Percentiles rank a stretch among this genome's conserved stretches.
Conservation (phyloP, 2,329 filamentous ascomycete species). For the Botrytis hyacinthi region DNA sequence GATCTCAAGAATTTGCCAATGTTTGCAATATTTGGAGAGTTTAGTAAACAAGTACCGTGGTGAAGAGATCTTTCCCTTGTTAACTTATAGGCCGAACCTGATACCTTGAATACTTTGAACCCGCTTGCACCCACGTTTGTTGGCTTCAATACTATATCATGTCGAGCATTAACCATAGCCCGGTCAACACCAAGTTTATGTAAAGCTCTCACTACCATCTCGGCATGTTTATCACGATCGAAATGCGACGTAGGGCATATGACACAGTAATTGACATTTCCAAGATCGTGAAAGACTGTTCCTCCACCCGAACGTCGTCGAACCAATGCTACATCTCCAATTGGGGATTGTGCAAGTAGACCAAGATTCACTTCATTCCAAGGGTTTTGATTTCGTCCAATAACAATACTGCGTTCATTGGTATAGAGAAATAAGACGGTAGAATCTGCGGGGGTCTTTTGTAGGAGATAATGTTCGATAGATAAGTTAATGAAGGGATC, state of each 20-base stretch:
- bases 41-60: slow-evolving; percentile 86
- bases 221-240: slow-evolving; percentile 80
- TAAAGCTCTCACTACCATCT: slow-evolving; percentile 89
- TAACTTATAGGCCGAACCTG: slow-evolving; percentile 92
- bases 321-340: slow-evolving; percentile 54
- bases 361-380: slow-evolving; percentile 86
- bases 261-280: slow-evolving; percentile 94
- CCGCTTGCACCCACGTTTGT: slow-evolving; percentile 19
- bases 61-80: slow-evolving; percentile 79
- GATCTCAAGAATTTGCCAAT: slow-evolving; percentile 73
- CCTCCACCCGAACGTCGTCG: slow-evolving; percentile 85
- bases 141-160: slow-evolving; percentile 81
- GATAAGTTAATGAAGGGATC: slow-evolving; percentile 90
- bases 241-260: slow-evolving; percentile 77
- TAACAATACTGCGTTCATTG: slow-evolving; percentile 82
- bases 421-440: slow-evolving; percentile 83
- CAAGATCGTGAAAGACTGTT: slow-evolving; percentile 88
- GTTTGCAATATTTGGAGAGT: slow-evolving; percentile 67
- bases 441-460: slow-evolving; percentile 68
- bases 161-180: slow-evolving; percentile 78
- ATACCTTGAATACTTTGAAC: slow-evolving; percentile 67
- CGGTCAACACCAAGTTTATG: slow-evolving; percentile 54
- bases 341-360: slow-evolving; percentile 45
- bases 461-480: slow-evolving; percentile 86
- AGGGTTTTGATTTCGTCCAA: slow-evolving; percentile 96